Percentiles rank a stretch among this genome's conserved stretches.
Evolutionary conservation across 2,329 filamentous ascomycete genomes (phyloP).

Genomic region (Trichoderma sp.): DNA sequence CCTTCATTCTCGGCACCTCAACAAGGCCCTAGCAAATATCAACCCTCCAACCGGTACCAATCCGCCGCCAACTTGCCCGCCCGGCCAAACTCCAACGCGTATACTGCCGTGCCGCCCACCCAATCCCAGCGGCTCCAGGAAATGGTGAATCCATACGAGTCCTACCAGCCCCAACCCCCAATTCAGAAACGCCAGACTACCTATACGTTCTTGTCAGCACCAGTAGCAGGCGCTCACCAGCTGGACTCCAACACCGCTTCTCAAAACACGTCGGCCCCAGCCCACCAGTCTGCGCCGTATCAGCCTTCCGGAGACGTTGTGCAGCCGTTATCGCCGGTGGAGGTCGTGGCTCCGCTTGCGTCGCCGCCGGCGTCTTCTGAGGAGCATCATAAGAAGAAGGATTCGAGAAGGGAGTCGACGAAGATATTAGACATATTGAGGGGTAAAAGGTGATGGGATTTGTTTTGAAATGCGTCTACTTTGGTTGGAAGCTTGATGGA

Average conservation of each 20-base stretch:
- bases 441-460: background rate
- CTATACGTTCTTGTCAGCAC: background rate
- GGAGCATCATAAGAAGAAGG: background rate
- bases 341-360: background rate
- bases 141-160: background rate
- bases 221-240: background rate
- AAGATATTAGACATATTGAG: background rate
- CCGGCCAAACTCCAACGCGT: background rate
- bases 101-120: background rate
- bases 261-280: background rate
- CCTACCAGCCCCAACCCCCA: background rate
- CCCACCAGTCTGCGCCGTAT: background rate
- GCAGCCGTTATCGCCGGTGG: background rate
- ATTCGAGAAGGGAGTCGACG: background rate
- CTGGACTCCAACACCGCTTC: background rate
- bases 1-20: background rate
- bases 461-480: background rate
- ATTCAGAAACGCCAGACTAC: background rate
- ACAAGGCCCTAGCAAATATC: background rate
- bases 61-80: constrained; percentile 7
- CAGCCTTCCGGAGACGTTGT: background rate
- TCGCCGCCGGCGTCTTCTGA: background rate
- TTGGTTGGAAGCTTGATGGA: background rate
- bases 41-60: background rate
- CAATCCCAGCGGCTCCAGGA: background rate